A percentile compares a stretch with the other conserved stretches of the same genome.
phyloP scores from a whole-genome alignment of 1,284 basidiomycete genomes.

The Exsudoporus floridanus region DNA sequence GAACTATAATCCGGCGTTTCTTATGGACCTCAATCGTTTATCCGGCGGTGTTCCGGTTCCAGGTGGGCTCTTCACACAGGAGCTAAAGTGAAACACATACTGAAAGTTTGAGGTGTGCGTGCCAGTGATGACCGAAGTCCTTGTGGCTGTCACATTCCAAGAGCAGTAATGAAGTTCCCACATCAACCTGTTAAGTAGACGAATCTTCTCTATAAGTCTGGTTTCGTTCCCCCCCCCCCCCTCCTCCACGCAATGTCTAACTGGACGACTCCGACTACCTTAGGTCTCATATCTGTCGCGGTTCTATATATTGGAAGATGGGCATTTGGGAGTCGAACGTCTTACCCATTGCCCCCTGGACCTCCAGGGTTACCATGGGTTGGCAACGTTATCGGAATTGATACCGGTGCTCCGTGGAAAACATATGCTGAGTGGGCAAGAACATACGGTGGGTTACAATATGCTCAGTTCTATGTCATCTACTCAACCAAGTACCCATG shows the following conservation, averaged over 20 bases:
- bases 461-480: neutral
- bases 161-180: too few relatives aligned
- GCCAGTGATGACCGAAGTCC: too few relatives aligned
- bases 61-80: too few relatives aligned
- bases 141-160: too few relatives aligned
- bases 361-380: slow-evolving; percentile 12
- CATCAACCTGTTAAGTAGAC: too few relatives aligned
- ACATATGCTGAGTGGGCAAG: slow-evolving; percentile 9
- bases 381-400: slow-evolving; percentile 4
- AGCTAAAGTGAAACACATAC: too few relatives aligned
- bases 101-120: too few relatives aligned
- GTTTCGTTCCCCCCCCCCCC: fast-evolving
- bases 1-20: too few relatives aligned
- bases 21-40: too few relatives aligned
- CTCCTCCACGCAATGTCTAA: neutral
- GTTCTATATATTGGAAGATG: neutral
- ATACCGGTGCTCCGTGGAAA: slow-evolving; percentile 3
- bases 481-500: neutral
- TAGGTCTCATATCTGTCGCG: neutral
- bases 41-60: too few relatives aligned
- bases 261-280: neutral
- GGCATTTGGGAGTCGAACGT: neutral
- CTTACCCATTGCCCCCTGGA: slow-evolving; percentile 5
- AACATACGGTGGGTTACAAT: slow-evolving; percentile 13
- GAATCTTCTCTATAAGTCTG: too few relatives aligned